Base-by-base conservation (phyloP, 441 rosid genomes). In the Hypseocharis bilobata region DNA sequence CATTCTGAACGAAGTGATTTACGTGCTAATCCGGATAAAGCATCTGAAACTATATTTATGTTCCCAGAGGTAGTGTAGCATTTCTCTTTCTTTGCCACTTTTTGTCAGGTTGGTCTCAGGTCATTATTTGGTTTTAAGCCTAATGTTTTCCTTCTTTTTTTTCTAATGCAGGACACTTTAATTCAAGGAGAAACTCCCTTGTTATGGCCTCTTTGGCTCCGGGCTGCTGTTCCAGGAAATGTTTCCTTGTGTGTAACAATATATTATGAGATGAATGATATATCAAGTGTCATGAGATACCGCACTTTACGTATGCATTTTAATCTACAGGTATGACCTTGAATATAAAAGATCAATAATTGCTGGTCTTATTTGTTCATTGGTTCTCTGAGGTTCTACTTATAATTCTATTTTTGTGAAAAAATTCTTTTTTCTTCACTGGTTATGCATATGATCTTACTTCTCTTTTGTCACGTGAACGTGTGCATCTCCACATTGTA, bases 121-220 rank as follows among this genome's bases (percentile, higher is more conserved):
- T 20, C 67, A 56, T 47, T 62, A 70, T 70, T 65, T 36, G 25
- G 49, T 70, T 58, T 67, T 60, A 65, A 59, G 42, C 62, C 69
- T 77, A 68, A 60, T 64, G 64, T 52, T 52, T 60, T 69, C 62
- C n/a, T n/a, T n/a, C n/a, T n/a, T n/a, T n/a, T n/a, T n/a, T n/a
- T n/a, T 70, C 61, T 72, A 64, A 67, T 74, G 78, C 88, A 93
- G 99, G 91, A 83, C 72, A 68, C 77, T 67, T 72, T 82, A 63
- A 68, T 87, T 60, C 81, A 78, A 72, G 81, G 84, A 58, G 88
- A 77, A 55, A 75, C 69, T 70, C 79, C 94, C 61, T 78, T 93
- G 52, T 70, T 70, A 49, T 91, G 99, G 97, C 92, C 99, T 72
- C 83, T 93, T 55, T 91, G 97, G 99, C 75, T 89, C 78, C 97